Evolutionary conservation across 306 rosid species (phyloP).

Genomic region (Crataegus laevigata): DNA sequence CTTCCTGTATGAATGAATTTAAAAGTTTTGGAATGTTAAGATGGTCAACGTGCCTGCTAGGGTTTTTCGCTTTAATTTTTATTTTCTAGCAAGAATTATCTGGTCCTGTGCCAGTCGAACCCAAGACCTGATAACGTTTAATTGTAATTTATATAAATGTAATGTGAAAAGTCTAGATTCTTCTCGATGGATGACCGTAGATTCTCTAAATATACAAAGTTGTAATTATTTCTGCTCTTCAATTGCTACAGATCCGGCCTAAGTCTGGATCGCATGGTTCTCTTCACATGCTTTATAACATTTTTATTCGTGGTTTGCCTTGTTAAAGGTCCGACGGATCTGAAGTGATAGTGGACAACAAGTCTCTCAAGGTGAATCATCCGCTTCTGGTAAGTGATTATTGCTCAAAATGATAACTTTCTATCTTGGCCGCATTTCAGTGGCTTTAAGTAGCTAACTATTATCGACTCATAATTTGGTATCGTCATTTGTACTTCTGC

Average conservation of each 20-base stretch:
- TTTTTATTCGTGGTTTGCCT: not conserved
- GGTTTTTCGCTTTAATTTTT: not conserved
- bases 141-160: not conserved
- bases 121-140: no score
- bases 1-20: not conserved
- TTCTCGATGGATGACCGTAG: not conserved
- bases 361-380: conserved; percentile 63
- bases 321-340: conserved; percentile 69
- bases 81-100: not conserved
- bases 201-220: not conserved
- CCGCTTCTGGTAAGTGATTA: conserved; percentile 66
- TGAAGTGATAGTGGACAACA: conserved; percentile 84
- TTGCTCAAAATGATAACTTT: not conserved
- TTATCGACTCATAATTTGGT: not conserved
- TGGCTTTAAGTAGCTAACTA: not conserved
- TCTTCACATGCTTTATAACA: not conserved
- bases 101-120: not conserved
- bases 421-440: conserved; percentile 1
- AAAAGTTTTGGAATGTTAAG: not conserved
- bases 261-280: not conserved
- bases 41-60: not conserved
- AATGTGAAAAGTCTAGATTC: not conserved
- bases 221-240: not conserved
- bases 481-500: not conserved
- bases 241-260: not conserved